Evolutionary conservation across 257 asterid species (phyloP).

Genomic region (Rhazya stricta): DNA sequence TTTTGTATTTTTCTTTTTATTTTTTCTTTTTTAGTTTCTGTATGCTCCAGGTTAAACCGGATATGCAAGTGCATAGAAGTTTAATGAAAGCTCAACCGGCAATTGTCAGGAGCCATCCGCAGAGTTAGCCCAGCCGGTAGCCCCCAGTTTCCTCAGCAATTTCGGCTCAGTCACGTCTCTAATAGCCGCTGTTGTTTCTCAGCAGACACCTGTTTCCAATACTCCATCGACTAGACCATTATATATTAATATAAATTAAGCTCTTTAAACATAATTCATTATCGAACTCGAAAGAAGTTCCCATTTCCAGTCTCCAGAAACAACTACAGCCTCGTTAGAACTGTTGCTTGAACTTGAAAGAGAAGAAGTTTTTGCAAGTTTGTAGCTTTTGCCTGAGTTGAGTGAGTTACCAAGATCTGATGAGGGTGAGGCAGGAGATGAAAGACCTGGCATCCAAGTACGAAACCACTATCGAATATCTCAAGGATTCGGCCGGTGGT

Average conservation of each 20-base stretch:
- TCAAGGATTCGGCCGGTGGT: slow-evolving; percentile 24
- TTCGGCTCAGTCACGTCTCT: background rate
- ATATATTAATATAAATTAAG: background rate
- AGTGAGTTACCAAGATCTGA: slow-evolving; percentile 26
- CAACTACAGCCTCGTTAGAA: background rate
- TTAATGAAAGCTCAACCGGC: slow-evolving; percentile 12
- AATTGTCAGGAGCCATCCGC: slow-evolving; percentile 12
- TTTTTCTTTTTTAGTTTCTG: too few relatives aligned
- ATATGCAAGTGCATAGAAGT: too few relatives aligned
- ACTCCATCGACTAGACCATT: slow-evolving; percentile 11
- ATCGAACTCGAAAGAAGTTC: background rate
- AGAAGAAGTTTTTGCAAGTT: background rate
- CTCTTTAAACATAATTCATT: background rate
- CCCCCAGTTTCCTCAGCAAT: slow-evolving; percentile 18
- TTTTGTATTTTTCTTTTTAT: too few relatives aligned
- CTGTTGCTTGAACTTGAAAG: background rate
- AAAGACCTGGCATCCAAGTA: slow-evolving; percentile 41
- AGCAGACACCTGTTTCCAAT: slow-evolving; percentile 6
- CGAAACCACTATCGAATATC: slow-evolving; percentile 20
- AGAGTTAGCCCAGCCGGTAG: background rate
- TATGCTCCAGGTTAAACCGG: too few relatives aligned
- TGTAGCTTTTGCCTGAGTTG: slow-evolving; percentile 21
- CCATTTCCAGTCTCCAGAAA: background rate
- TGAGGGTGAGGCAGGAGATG: slow-evolving; percentile 45
- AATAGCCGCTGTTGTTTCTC: slow-evolving; percentile 25